These are phyloP conservation scores for Penicillium palitans DNA, from an alignment of 2,329 filamentous ascomycete genomes.

Conservation along the genomic window DNA sequence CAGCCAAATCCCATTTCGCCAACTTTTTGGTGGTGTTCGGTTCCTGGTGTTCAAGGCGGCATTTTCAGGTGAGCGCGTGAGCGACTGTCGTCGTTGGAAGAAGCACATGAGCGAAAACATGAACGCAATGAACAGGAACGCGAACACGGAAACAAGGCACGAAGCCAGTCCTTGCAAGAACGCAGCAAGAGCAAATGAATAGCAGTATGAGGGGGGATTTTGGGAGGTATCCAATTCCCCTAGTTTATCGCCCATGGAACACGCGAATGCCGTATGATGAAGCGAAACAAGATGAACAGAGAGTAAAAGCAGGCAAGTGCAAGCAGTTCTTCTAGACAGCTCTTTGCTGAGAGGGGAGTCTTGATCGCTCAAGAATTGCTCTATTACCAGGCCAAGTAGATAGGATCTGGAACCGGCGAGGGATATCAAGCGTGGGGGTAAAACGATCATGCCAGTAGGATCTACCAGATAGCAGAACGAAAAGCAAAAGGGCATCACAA, in stretches of 20 bases:
- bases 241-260: neutral
- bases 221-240: slow-evolving; percentile 7
- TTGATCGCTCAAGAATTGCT: slow-evolving; percentile 19
- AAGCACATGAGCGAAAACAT: slow-evolving; percentile 1
- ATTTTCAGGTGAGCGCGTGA: neutral
- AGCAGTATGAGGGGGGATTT: slow-evolving; percentile 2
- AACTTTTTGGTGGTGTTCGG: neutral
- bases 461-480: neutral
- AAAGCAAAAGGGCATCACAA: slow-evolving; percentile 1
- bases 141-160: slow-evolving; percentile 33
- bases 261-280: slow-evolving; percentile 6
- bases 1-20: neutral
- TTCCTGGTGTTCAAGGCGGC: neutral
- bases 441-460: slow-evolving; percentile 7
- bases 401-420: slow-evolving; percentile 15
- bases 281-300: slow-evolving; percentile 10
- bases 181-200: slow-evolving; percentile 12
- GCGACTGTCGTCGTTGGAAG: neutral
- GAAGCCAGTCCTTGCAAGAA: slow-evolving; percentile 21
- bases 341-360: slow-evolving; percentile 12
- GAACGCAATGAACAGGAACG: slow-evolving; percentile 8
- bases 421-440: slow-evolving; percentile 25
- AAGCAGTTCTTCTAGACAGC: slow-evolving; percentile 19
- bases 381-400: slow-evolving; percentile 20
- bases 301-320: neutral